phyloP scores from a whole-genome alignment of 768 basidiomycete species.

The Russula brevipes region DNA sequence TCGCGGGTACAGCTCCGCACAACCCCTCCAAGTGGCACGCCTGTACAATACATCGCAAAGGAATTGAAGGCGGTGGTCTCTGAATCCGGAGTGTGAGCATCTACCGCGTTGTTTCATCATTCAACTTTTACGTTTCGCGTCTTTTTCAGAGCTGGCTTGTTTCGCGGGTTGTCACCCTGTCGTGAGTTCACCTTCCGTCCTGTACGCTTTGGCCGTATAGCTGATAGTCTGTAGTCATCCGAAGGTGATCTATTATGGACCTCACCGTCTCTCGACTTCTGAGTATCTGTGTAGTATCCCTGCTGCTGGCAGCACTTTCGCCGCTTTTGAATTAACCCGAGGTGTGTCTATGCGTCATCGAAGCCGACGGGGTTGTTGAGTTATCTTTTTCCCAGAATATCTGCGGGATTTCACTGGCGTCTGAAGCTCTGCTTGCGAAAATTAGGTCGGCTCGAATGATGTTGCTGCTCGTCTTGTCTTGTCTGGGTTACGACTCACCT shows the following conservation, averaged over 20 bases:
- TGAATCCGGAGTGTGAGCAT: slow-evolving; percentile 68
- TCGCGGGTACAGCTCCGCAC: slow-evolving; percentile 79
- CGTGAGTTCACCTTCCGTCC: slow-evolving; percentile 42
- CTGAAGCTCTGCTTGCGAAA: slow-evolving; percentile 4
- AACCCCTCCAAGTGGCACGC: slow-evolving; percentile 67
- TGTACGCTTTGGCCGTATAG: not conserved
- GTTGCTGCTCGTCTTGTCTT: not conserved
- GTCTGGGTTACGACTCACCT: not conserved
- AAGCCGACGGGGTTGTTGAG: not conserved
- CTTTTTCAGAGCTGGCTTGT: slow-evolving; percentile 51
- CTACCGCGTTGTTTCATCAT: not conserved
- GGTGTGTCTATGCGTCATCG: slow-evolving; percentile 38
- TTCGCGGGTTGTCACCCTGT: slow-evolving; percentile 71
- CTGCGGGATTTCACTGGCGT: slow-evolving; percentile 30
- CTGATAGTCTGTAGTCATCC: slow-evolving; percentile 42
- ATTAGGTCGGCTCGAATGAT: not conserved
- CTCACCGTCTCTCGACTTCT: not conserved
- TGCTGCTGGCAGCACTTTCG: slow-evolving; percentile 86
- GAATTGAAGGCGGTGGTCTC: slow-evolving; percentile 64
- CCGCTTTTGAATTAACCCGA: slow-evolving; percentile 80
- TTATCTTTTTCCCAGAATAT: slow-evolving; percentile 27
- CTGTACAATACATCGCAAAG: slow-evolving; percentile 66
- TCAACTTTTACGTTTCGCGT: not conserved
- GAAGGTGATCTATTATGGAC: slow-evolving; percentile 44
- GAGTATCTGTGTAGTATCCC: slow-evolving; percentile 57